Percentiles rank a stretch among this genome's conserved stretches.
These are phyloP conservation scores for Globisporangium splendens DNA, from an alignment of 352 stramenopile genomes.

Conservation along the genomic window DNA sequence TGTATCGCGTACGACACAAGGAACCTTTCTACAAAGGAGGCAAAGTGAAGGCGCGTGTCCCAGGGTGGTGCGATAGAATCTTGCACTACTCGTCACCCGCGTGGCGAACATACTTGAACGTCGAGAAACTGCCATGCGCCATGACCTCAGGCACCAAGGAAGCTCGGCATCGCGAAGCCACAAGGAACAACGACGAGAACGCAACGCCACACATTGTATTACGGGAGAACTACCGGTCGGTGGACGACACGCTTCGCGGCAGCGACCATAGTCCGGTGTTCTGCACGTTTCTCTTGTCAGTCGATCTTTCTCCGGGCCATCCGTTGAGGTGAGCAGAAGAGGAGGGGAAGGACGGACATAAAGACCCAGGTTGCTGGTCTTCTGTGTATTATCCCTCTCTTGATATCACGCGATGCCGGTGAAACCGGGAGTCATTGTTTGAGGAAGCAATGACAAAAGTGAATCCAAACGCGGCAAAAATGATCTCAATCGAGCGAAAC, in stretches of 20 bases:
- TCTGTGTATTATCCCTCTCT: too few species aligned
- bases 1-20: constrained; percentile 53
- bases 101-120: constrained; percentile 17
- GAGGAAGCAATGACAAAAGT: too few species aligned
- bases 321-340: too few species aligned
- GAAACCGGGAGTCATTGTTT: too few species aligned
- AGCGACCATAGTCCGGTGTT: constrained; percentile 67
- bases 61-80: constrained; percentile 71
- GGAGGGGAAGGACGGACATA: too few species aligned
- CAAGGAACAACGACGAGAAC: neutral
- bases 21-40: constrained; percentile 78
- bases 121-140: constrained; percentile 37
- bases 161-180: neutral
- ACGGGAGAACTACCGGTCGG: constrained; percentile 56
- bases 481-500: too few species aligned
- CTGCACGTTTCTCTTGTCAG: constrained; percentile 48
- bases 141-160: neutral
- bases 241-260: constrained; percentile 53
- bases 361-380: too few species aligned
- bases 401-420: too few species aligned
- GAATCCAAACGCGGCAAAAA: too few species aligned
- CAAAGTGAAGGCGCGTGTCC: constrained; percentile 52
- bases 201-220: constrained; percentile 7
- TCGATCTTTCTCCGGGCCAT: constrained; percentile 3
- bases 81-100: constrained; percentile 34